Evolutionary conservation across 768 basidiomycete genomes (phyloP).

Genomic region (Mrakia hoshinonis): DNA sequence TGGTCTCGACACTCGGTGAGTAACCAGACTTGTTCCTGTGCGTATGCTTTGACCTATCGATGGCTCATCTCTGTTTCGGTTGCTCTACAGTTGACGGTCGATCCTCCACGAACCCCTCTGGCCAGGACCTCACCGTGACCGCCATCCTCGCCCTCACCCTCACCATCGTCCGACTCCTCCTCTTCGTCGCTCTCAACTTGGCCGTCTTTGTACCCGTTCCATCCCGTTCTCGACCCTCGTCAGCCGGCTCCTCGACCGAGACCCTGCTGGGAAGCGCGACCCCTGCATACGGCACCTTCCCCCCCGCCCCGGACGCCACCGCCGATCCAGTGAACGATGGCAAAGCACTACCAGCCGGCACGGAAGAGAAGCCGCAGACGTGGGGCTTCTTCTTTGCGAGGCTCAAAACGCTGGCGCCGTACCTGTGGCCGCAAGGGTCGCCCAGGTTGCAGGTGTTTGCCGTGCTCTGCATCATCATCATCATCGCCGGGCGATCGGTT

Average conservation of each 20-base stretch:
- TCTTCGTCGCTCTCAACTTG: background rate
- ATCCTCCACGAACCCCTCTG: background rate
- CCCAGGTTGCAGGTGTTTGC: slow-evolving; percentile 60
- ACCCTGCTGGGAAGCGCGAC: background rate
- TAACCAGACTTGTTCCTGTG: background rate
- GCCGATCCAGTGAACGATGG: background rate
- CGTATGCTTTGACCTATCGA: background rate
- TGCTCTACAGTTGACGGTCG: background rate
- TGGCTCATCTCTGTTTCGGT: background rate
- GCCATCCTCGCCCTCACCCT: background rate
- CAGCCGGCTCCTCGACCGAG: background rate
- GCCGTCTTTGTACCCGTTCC: background rate
- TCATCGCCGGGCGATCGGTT: slow-evolving; percentile 66
- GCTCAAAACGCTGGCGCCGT: slow-evolving; percentile 59
- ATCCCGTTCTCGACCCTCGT: background rate
- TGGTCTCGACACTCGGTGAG: background rate
- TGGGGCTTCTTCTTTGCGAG: slow-evolving; percentile 48
- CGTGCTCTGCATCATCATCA: slow-evolving; percentile 58
- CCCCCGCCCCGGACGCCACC: background rate
- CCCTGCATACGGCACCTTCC: slow-evolving; percentile 21
- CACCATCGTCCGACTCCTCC: background rate
- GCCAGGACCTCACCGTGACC: background rate
- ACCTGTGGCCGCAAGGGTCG: slow-evolving; percentile 73
- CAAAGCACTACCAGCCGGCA: background rate
- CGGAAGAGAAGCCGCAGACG: slow-evolving; percentile 7